phyloP scores from a whole-genome alignment of 306 rosid species.

The Vicia sativa region DNA sequence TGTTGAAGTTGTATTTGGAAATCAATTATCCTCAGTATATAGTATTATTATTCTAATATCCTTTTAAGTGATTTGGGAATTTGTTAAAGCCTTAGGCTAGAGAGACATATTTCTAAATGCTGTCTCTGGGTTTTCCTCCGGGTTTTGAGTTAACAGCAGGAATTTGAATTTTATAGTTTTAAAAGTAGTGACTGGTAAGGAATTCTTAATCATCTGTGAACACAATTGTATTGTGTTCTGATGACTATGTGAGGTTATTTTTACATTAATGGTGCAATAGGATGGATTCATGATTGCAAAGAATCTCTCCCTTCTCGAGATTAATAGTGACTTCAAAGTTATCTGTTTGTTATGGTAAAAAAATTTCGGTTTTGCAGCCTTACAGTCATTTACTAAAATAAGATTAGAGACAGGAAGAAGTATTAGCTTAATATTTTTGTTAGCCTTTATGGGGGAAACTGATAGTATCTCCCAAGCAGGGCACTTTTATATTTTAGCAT shows the following conservation, averaged over 20 bases:
- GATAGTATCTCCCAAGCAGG: slow-evolving; percentile 3
- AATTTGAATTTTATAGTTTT: background rate
- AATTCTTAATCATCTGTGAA: background rate
- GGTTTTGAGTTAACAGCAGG: background rate
- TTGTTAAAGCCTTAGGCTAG: background rate
- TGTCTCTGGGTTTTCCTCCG: background rate
- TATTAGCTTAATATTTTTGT: background rate
- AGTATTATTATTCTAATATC: background rate
- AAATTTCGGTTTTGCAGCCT: background rate
- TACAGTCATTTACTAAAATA: background rate
- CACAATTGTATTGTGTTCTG: slow-evolving; percentile 3
- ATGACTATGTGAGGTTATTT: background rate
- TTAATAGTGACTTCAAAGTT: background rate
- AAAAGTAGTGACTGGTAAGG: background rate
- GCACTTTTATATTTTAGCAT: background rate
- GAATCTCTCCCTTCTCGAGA: background rate
- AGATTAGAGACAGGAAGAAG: background rate
- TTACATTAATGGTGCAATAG: background rate
- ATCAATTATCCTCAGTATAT: background rate
- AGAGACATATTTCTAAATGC: background rate
- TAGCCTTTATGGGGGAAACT: background rate
- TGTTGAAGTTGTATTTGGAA: background rate
- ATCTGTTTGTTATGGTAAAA: background rate
- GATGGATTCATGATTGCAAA: background rate
- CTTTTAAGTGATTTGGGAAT: background rate